Conservation (phyloP, 345 rosid species). For the Gossypium thurberi region DNA sequence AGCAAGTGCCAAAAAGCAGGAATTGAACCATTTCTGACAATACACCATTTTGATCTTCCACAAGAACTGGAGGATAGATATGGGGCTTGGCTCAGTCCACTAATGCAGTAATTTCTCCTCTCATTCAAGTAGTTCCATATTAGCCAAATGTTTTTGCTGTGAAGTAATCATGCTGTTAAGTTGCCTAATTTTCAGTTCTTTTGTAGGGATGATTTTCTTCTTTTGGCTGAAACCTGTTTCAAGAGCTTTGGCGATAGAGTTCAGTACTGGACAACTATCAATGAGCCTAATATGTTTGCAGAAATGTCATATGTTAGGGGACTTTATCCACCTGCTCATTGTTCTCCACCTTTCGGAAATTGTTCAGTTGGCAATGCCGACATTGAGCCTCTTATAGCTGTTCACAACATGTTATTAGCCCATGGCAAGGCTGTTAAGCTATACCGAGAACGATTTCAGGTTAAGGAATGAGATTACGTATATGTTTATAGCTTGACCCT, state of each 20-base stretch:
- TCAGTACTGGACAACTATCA: conserved; percentile 35
- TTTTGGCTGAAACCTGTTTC: conserved; percentile 35
- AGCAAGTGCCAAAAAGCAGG: conserved; percentile 23
- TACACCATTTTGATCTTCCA: conserved; percentile 32
- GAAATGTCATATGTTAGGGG: conserved; percentile 35
- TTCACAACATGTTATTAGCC: conserved; percentile 38
- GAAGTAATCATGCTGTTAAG: background rate
- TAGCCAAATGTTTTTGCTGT: background rate
- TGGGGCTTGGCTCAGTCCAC: conserved; percentile 37
- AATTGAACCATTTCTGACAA: conserved; percentile 43
- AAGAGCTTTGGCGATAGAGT: conserved; percentile 37
- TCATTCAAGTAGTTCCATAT: background rate
- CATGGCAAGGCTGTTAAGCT: conserved; percentile 33
- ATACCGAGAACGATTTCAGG: conserved; percentile 31
- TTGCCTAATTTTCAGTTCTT: background rate
- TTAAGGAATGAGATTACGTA: background rate
- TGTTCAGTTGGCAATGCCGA: conserved; percentile 39
- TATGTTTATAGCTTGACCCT: background rate
- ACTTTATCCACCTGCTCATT: conserved; percentile 30
- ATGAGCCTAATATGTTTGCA: conserved; percentile 30
- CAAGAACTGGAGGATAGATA: conserved; percentile 35
- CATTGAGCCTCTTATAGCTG: conserved; percentile 23
- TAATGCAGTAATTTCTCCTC: conserved; percentile 26
- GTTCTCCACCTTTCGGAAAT: conserved; percentile 36
- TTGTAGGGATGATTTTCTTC: conserved; percentile 37